These are phyloP conservation scores for Phytophthora nicotianae DNA, from an alignment of 352 stramenopile species.

Conservation along the genomic window DNA sequence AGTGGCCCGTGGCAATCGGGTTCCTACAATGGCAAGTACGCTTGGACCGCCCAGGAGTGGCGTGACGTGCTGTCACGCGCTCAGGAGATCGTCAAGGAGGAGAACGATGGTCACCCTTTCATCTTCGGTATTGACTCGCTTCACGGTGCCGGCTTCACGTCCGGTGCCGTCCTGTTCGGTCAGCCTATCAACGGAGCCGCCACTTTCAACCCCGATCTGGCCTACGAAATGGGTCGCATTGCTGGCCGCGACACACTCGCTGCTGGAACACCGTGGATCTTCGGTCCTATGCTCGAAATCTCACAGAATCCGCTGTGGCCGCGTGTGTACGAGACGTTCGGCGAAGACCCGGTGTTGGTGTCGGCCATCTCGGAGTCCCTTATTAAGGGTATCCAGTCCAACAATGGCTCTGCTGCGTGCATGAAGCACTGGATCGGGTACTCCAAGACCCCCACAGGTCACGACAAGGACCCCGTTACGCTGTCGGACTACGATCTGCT, in stretches of 20 bases:
- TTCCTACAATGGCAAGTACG: constrained; percentile 37
- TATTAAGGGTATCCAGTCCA: constrained; percentile 79
- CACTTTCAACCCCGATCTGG: constrained; percentile 86
- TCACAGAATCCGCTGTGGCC: constrained; percentile 86
- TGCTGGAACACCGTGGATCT: constrained; percentile 90
- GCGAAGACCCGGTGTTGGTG: constrained; percentile 87
- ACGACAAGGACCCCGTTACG: constrained; percentile 79
- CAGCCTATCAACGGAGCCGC: constrained; percentile 89
- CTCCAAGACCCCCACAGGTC: constrained; percentile 67
- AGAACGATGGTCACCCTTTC: constrained; percentile 65
- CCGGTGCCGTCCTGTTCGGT: constrained; percentile 78
- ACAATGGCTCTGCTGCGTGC: constrained; percentile 67
- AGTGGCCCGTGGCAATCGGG: constrained; percentile 56
- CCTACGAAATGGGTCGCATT: constrained; percentile 67
- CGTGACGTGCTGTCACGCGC: constrained; percentile 65
- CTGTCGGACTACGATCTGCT: constrained; percentile 70
- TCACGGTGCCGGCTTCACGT: constrained; percentile 88
- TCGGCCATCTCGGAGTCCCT: constrained; percentile 69
- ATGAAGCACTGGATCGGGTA: constrained; percentile 91
- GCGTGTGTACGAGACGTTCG: constrained; percentile 93
- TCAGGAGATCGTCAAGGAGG: constrained; percentile 73
- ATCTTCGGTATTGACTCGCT: constrained; percentile 91
- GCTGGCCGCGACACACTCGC: constrained; percentile 82
- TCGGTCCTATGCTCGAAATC: constrained; percentile 85
- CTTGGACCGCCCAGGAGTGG: constrained; percentile 73